A percentile compares a stretch with the other conserved stretches of the same genome.
Evolutionary conservation across 352 stramenopile species (phyloP).

Genomic region (Phytopythium oedochilum): DNA sequence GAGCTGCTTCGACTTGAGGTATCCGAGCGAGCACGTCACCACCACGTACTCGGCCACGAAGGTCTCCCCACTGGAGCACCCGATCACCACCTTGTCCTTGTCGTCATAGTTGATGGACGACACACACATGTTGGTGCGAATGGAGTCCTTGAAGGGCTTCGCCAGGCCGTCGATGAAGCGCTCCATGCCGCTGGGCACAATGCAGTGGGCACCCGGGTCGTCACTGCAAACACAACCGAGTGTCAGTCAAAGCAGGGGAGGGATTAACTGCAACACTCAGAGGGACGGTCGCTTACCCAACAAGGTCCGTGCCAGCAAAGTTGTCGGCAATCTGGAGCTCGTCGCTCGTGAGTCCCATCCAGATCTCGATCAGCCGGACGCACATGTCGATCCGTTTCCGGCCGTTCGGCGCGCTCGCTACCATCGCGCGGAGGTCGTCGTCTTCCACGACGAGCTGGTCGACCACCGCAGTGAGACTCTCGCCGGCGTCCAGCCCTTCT

Average conservation of each 20-base stretch:
- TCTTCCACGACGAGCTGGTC: constrained; percentile 21
- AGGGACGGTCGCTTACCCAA: constrained; percentile 5
- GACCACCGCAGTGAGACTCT: constrained; percentile 31
- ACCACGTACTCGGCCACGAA: constrained; percentile 39
- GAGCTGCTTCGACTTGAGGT: constrained; percentile 39
- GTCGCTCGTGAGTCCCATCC: constrained; percentile 45
- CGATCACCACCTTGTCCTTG: constrained; percentile 23
- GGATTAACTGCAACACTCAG: no score
- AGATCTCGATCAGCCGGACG: constrained; percentile 46
- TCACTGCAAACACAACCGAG: constrained; percentile 18
- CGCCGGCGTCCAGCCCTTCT: constrained; percentile 3
- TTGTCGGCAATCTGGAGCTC: constrained; percentile 45
- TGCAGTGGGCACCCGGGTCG: constrained; percentile 41
- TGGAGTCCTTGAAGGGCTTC: constrained; percentile 19
- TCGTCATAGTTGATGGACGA: constrained; percentile 24
- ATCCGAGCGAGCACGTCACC: constrained; percentile 50
- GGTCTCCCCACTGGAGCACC: constrained; percentile 14
- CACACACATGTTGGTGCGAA: constrained; percentile 24
- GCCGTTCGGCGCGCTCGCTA: constrained; percentile 15
- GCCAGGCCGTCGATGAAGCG: constrained; percentile 36
- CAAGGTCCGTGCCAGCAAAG: constrained; percentile 45
- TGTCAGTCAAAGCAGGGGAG: neutral
- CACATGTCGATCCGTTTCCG: constrained; percentile 30
- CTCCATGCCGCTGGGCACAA: constrained; percentile 47
- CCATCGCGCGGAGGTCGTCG: constrained; percentile 11